Conservation (phyloP, 768 basidiomycete genomes). For the Lactifluus pinguis region DNA sequence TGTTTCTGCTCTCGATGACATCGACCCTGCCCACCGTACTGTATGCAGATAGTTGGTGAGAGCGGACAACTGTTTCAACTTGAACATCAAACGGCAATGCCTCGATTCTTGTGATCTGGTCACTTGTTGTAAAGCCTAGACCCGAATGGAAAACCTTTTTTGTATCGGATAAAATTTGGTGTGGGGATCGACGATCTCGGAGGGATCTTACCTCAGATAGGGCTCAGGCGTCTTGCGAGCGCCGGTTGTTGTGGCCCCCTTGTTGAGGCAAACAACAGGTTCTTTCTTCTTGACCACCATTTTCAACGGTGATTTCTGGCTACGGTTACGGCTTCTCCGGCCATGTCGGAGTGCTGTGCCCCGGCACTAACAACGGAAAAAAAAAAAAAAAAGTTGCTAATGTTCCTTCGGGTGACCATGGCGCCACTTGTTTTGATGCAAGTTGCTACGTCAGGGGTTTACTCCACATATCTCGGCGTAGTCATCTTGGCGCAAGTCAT, state of each 20-base stretch:
- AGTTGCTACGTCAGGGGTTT: slow-evolving; percentile 5
- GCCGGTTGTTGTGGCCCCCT: not conserved
- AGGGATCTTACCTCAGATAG: not conserved
- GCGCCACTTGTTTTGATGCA: slow-evolving; percentile 7
- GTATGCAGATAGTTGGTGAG: too few relatives aligned
- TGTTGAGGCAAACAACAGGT: not conserved
- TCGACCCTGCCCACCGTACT: too few relatives aligned
- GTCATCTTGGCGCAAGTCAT: not conserved
- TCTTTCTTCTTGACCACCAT: not conserved
- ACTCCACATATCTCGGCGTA: not conserved
- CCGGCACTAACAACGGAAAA: not conserved
- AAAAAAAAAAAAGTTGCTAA: not conserved
- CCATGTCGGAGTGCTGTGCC: not conserved
- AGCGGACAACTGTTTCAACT: too few relatives aligned
- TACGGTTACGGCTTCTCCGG: not conserved
- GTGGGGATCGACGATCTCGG: not conserved
- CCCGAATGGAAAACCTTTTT: too few relatives aligned
- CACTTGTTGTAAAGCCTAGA: too few relatives aligned
- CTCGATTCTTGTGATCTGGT: too few relatives aligned
- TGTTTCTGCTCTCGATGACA: too few relatives aligned
- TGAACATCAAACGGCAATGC: too few relatives aligned
- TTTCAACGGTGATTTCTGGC: not conserved
- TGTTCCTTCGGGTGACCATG: not conserved
- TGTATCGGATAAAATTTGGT: too few relatives aligned
- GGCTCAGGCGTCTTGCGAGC: not conserved